Evolutionary conservation across 352 stramenopile genomes (phyloP).

Genomic region (Globisporangium camurandrum): DNA sequence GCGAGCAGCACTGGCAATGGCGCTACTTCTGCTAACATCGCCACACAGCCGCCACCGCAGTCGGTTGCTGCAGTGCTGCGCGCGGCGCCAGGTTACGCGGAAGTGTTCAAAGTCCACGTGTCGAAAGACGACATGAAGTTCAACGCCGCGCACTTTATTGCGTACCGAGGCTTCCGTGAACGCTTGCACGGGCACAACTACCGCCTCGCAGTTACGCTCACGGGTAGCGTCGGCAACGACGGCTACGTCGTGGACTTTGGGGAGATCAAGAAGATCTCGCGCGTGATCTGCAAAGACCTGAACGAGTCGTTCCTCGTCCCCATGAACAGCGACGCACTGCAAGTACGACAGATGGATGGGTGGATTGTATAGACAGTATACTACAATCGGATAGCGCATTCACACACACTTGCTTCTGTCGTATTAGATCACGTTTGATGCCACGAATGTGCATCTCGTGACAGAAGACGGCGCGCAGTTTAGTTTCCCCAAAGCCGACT

Average conservation of each 20-base stretch:
- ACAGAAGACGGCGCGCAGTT: conserved; percentile 95
- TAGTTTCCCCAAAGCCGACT: conserved; percentile 92
- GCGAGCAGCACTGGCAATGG: neutral
- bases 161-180: conserved; percentile 93
- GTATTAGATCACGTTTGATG: conserved; percentile 75
- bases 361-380: neutral
- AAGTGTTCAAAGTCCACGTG: conserved; percentile 85
- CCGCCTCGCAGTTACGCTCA: conserved; percentile 88
- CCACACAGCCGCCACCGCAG: conserved; percentile 9
- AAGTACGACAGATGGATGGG: conserved; percentile 25
- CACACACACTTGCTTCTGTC: neutral
- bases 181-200: conserved; percentile 98
- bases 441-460: conserved; percentile 82
- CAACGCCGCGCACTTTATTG: conserved; percentile 86
- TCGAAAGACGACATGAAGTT: conserved; percentile 91
- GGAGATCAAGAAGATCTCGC: conserved; percentile 94
- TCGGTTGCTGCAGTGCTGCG: conserved; percentile 6
- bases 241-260: conserved; percentile 98
- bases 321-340: conserved; percentile 91
- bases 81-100: conserved; percentile 27
- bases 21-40: neutral
- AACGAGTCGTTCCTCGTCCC: conserved; percentile 98
- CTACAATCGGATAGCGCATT: neutral
- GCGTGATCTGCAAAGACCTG: conserved; percentile 93
- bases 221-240: conserved; percentile 81